Evolutionary conservation across 345 rosid genomes (phyloP).

Genomic region (Eucalyptus paniculata): DNA sequence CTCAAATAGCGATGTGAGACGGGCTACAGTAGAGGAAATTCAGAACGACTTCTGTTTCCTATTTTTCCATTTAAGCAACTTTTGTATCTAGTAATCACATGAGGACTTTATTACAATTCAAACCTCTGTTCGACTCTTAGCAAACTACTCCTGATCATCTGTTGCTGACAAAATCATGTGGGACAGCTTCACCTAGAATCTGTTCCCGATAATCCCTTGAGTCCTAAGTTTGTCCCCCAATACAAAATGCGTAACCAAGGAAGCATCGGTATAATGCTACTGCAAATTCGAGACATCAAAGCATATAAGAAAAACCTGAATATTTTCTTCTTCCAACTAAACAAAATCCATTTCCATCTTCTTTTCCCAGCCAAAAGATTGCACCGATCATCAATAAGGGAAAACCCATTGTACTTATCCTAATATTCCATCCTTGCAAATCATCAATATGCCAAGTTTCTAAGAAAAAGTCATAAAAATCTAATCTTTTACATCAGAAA

Average conservation of each 20-base stretch:
- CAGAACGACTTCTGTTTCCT: background rate
- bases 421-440: background rate
- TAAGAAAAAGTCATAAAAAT: background rate
- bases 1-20: background rate
- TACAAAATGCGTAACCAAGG: background rate
- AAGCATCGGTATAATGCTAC: background rate
- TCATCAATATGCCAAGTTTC: background rate
- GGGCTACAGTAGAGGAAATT: background rate
- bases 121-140: background rate
- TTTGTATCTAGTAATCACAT: background rate
- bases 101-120: background rate
- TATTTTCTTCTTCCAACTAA: background rate
- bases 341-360: background rate
- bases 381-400: background rate
- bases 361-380: background rate
- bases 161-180: background rate
- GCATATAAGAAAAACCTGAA: background rate
- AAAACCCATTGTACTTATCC: background rate
- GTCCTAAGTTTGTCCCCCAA: background rate
- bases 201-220: background rate
- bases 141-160: background rate
- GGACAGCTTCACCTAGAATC: background rate
- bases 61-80: background rate
- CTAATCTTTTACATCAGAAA: background rate
- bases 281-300: background rate